Base-by-base conservation (phyloP, 2,329 filamentous ascomycete species). In the Fusarium concolor region DNA sequence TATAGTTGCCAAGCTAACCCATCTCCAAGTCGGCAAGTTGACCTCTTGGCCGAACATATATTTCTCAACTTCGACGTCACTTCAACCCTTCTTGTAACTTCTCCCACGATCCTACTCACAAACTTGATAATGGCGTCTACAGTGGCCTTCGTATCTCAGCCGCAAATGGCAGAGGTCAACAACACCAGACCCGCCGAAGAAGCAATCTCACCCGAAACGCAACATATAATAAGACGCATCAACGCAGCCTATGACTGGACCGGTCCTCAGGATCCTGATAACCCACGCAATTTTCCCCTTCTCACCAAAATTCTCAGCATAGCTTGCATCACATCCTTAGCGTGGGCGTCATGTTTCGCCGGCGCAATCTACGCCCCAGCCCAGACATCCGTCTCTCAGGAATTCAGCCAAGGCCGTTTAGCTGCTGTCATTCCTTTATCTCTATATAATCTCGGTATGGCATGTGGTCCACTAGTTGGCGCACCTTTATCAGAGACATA, bases 401-500 rank as follows among this genome's bases (percentile, higher is more conserved):
- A 56, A 17, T 68, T 67, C 2, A 28, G 45, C 2, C 38, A 52
- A 22, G 43, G 29, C 1, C 53, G 41, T 2, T 6, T 60, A 2
- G 22, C 42, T 9, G 33, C 54, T 1, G 60, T 68, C 0, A 26
- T 68, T 0, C 65, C 65, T 1, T 4, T 68, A 6, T 56, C 59
- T 18, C 7, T 68, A 20, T 68, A 68, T 18, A 68, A 68, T 6
- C 65, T 68, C 18, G 65, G 65, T 7, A 68, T 68, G 65, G 65
- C 65, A 3, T 68, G 65, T 1, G 65, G 65, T 1, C 65, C 65
- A 1, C 55, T 68, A 0, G 55, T 68, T 0, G 65, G 65, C 1
- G 65, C 65, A 5, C 65, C 65, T 18, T 29, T 68, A 1, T 68
- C 65, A 1, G 65, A 68, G 3, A 68, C 65, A 0, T 68, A 68